These are phyloP conservation scores for Yarrowia osloensis DNA, from an alignment of 805 yeast genomes.

Conservation along the genomic window DNA sequence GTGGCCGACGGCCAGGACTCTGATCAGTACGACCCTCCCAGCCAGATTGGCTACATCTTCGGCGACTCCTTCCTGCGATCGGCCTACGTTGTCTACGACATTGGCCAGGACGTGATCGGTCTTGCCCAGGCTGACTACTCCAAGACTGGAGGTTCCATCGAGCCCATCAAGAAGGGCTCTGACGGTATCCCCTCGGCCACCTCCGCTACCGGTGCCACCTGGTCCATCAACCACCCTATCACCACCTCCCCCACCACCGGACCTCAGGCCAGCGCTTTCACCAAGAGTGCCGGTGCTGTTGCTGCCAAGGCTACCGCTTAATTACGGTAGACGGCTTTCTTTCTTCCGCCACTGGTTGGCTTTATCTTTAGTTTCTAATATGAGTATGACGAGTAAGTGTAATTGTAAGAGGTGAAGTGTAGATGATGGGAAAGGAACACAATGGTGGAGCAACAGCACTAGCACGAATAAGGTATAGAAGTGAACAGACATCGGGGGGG, in stretches of 20 bases:
- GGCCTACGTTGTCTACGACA: constrained; percentile 65
- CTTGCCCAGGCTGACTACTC: constrained; percentile 52
- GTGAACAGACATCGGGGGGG: too few relatives aligned
- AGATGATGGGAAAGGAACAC: too few relatives aligned
- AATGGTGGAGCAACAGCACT: too few relatives aligned
- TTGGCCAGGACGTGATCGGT: constrained; percentile 57
- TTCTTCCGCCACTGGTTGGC: background rate
- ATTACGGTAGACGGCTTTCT: too few relatives aligned
- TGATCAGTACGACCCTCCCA: background rate
- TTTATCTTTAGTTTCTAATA: background rate
- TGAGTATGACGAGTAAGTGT: too few relatives aligned
- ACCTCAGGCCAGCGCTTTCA: background rate
- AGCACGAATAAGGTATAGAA: too few relatives aligned
- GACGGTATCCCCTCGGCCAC: constrained; percentile 6
- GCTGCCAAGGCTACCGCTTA: background rate
- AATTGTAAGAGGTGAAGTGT: too few relatives aligned
- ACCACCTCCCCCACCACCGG: background rate
- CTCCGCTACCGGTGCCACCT: background rate
- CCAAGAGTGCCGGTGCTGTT: background rate
- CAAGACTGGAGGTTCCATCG: background rate
- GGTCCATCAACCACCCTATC: constrained; percentile 5
- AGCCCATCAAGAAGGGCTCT: background rate
- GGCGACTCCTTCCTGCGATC: constrained; percentile 66
- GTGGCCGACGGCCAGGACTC: background rate
- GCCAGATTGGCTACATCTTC: constrained; percentile 36